These are phyloP conservation scores for Nothophytophthora sp. DNA, from an alignment of 352 stramenopile species.

Conservation along the genomic window DNA sequence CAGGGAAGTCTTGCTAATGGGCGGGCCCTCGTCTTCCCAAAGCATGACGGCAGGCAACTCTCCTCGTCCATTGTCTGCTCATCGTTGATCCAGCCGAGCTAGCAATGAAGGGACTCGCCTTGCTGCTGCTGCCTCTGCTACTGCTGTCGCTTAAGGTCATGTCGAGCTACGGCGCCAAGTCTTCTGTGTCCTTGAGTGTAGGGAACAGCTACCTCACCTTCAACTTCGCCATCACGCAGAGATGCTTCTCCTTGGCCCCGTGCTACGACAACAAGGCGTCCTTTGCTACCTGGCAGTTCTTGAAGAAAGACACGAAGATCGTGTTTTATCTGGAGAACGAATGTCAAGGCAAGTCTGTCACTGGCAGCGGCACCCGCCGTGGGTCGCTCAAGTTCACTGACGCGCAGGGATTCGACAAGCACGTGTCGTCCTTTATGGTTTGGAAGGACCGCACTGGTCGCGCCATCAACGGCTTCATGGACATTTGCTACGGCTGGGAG, in stretches of 20 bases:
- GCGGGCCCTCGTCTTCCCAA: no score
- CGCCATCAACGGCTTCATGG: neutral
- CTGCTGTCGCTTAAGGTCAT: neutral
- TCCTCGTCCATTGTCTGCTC: no score
- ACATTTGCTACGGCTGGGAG: neutral
- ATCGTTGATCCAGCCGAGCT: no score
- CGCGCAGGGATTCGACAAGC: slow-evolving; percentile 5
- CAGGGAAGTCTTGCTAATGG: no score
- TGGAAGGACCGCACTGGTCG: neutral
- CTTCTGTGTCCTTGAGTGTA: neutral
- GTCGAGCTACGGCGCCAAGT: slow-evolving; percentile 1
- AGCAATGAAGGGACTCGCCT: no score
- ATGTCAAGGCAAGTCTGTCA: slow-evolving; percentile 5
- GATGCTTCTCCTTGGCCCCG: slow-evolving; percentile 11
- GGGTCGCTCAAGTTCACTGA: neutral
- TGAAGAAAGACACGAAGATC: slow-evolving; percentile 7
- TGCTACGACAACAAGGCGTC: slow-evolving; percentile 6
- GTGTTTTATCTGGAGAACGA: slow-evolving; percentile 6
- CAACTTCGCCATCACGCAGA: slow-evolving; percentile 7
- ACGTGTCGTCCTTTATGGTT: slow-evolving; percentile 9
- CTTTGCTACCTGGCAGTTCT: neutral
- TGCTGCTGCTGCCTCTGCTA: slow-evolving; percentile 1
- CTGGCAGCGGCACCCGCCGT: neutral
- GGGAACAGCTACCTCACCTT: slow-evolving; percentile 10
- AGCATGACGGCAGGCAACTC: no score